Evolutionary conservation across 2,329 filamentous ascomycete species (phyloP).

Genomic region (Aspergillus cejpii): DNA sequence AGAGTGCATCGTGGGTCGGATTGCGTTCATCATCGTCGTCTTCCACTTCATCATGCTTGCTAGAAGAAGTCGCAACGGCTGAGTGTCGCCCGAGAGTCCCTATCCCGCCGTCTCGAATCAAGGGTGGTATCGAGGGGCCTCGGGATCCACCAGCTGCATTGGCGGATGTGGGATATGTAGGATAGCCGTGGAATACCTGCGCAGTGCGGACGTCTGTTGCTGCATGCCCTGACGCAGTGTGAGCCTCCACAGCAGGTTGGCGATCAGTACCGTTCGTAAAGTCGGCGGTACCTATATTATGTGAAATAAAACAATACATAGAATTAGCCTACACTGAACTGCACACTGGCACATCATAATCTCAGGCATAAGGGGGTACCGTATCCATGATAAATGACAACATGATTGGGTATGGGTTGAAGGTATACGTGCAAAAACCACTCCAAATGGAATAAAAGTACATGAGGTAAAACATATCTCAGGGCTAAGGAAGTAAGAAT

Average conservation of each 20-base stretch:
- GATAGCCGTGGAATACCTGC: slow-evolving; percentile 68
- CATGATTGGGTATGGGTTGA: slow-evolving; percentile 22
- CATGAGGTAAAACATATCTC: not conserved
- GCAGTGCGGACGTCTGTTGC: slow-evolving; percentile 63
- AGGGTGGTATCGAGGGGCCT: slow-evolving; percentile 56
- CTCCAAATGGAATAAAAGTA: slow-evolving; percentile 11
- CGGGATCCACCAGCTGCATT: slow-evolving; percentile 51
- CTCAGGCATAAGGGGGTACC: slow-evolving; percentile 11
- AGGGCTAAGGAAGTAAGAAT: not conserved
- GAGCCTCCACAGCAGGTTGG: slow-evolving; percentile 55
- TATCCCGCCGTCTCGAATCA: slow-evolving; percentile 53
- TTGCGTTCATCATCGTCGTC: slow-evolving; percentile 25
- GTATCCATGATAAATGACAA: slow-evolving; percentile 16
- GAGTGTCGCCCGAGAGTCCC: slow-evolving; percentile 33
- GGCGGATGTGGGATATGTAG: slow-evolving; percentile 52
- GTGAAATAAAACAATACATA: slow-evolving; percentile 16
- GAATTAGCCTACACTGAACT: slow-evolving; percentile 41
- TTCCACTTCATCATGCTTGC: slow-evolving; percentile 18
- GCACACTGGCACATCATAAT: slow-evolving; percentile 14
- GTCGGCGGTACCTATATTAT: slow-evolving; percentile 35
- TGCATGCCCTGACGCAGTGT: slow-evolving; percentile 43
- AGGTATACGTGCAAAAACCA: slow-evolving; percentile 5
- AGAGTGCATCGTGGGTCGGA: slow-evolving; percentile 58
- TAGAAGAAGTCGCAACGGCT: slow-evolving; percentile 30
- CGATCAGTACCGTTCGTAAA: slow-evolving; percentile 48